Conservation (phyloP, 192 early-diverging fungal genomes). For the Physocladia obscura region DNA sequence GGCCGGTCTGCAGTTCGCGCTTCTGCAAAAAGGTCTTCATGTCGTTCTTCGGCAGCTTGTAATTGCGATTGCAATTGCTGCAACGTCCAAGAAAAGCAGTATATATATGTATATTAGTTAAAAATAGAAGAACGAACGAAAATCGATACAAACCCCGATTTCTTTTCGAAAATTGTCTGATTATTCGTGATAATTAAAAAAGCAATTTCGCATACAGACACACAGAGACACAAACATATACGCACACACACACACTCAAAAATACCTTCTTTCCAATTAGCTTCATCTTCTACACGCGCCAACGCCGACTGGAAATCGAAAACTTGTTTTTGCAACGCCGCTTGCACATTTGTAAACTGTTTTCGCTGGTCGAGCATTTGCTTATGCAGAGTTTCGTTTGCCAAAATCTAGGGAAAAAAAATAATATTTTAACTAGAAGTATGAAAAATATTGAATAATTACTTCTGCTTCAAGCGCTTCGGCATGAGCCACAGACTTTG, state of each 20-base stretch:
- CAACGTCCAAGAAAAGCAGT: too few species aligned
- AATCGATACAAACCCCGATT: constrained; percentile 13
- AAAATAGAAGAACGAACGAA: not conserved
- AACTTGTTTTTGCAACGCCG: constrained; percentile 37
- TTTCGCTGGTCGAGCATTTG: constrained; percentile 30
- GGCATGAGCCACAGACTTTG: constrained; percentile 35
- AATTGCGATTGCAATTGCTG: constrained; percentile 36
- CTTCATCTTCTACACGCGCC: constrained; percentile 41
- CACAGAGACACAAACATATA: too few species aligned
- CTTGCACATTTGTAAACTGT: constrained; percentile 8
- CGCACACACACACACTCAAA: too few species aligned
- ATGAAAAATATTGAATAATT: not conserved
- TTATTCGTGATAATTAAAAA: not conserved
- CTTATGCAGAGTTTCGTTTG: constrained; percentile 33
- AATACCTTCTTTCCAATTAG: constrained; percentile 42
- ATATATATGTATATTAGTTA: too few species aligned
- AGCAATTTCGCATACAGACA: too few species aligned
- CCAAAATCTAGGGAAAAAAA: constrained; percentile 19
- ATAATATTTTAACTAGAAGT: constrained; percentile 10
- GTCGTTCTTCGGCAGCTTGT: constrained; percentile 40
- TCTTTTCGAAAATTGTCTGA: constrained; percentile 41
- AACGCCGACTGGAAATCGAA: constrained; percentile 34
- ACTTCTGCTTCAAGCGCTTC: constrained; percentile 42
- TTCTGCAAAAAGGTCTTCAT: constrained; percentile 36
- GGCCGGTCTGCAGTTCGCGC: constrained; percentile 37